phyloP scores from a whole-genome alignment of 129 eudicot genomes.

The sunflower (Helianthus annuus) region HanXRQr2.0-SUNRISE NC_035435.2:175433100-175433599 shows the following conservation, averaged over 20 bases:
- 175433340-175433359: conserved; percentile 63
- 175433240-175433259: too few relatives aligned
- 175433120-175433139: neutral
- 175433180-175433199: neutral
- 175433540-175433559: conserved; percentile 43
- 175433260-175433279: too few relatives aligned
- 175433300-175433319: too few relatives aligned
- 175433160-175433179: too few relatives aligned
- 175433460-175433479: conserved; percentile 47
- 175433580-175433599: conserved; percentile 36
- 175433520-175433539: conserved; percentile 56
- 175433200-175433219: conserved; percentile 28
- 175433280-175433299: too few relatives aligned
- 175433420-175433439: conserved; percentile 49
- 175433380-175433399: conserved; percentile 46
- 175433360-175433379: conserved; percentile 45
- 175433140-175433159: neutral
- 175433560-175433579: conserved; percentile 34
- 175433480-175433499: conserved; percentile 50
- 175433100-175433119: neutral
- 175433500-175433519: conserved; percentile 54
- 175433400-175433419: conserved; percentile 57
- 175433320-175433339: conserved; percentile 49
- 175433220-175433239: too few relatives aligned
- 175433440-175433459: conserved; percentile 54